Evolutionary conservation across 257 asterid genomes (phyloP).

Genomic region (Nicotiana attenuata): DNA sequence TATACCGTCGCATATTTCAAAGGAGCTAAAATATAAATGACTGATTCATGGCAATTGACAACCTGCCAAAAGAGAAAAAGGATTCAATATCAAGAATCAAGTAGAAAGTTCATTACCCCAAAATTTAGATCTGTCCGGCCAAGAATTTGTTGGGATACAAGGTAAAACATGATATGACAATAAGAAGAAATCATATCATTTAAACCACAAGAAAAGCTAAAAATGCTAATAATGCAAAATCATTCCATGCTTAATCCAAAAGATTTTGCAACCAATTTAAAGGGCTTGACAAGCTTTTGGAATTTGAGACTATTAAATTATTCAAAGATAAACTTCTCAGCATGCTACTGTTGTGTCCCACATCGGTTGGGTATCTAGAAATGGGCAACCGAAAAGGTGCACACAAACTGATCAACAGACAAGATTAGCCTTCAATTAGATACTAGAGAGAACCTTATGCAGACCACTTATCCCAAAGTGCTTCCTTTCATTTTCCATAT

Average conservation of each 20-base stretch:
- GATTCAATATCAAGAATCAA: conserved; percentile 1
- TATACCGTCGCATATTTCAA: conserved; percentile 76
- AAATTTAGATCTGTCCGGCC: background rate
- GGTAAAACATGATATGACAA: background rate
- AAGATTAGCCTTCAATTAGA: background rate
- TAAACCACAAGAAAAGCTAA: background rate
- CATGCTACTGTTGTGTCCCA: background rate
- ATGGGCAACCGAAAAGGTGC: background rate
- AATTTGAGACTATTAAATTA: background rate
- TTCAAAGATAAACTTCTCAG: background rate
- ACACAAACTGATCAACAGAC: background rate
- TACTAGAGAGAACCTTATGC: background rate
- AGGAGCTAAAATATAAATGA: conserved; percentile 86
- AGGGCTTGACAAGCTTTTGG: conserved; percentile 1
- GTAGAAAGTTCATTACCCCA: background rate
- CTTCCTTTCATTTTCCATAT: conserved; percentile 6
- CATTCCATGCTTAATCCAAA: background rate
- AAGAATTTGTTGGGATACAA: background rate
- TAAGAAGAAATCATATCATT: background rate
- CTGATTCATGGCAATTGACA: conserved; percentile 94
- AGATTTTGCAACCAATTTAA: background rate
- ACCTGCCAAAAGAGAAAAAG: conserved; percentile 45
- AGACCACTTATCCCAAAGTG: background rate
- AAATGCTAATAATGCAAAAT: background rate
- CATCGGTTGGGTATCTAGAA: no score